Evolutionary conservation across 2,329 filamentous ascomycete genomes (phyloP), one percentile per base, ranked within the genome.

Genomic region (Calonectria hongkongensis): DNA sequence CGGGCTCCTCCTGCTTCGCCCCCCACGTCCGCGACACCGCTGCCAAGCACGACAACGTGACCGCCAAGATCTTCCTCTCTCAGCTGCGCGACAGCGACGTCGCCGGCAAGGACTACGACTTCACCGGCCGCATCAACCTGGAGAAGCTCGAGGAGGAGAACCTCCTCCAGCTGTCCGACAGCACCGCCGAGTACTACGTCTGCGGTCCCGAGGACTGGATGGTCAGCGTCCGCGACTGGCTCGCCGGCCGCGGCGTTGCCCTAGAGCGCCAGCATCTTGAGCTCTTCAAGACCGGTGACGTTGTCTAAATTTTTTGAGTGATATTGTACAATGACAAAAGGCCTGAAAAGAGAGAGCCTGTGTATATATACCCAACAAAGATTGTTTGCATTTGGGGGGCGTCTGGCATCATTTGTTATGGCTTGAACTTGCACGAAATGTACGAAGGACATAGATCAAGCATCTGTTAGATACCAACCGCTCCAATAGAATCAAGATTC

Each of bases 191-290:
- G 79, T 96, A 95, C 82, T 95, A 90, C 77, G 84, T 94, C 66
- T 96, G 94, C 79, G 94, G 94, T 0, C 94, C 94, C 0, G 87
- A 88, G 72, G 80, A 82, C 9, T 96, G 95, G 86, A 96, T 96
- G 94, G 78, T 87, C 12, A 89, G 90, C 45, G 85, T 90, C 27
- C 85, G 90, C 75, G 82, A 83, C 9, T 87, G 85, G 76, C 84
- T 95, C 70, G 83, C 87, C 76, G 84, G 79, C 3, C 83, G 86
- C 68, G 92, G 92, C 0, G 92, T 95, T 1, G 82, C 85, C 1
- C 82, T 83, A n/a, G 87, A 87, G 36, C 89, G 90, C 75, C 88
- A 94, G 68, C 89, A 92, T 78, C 87, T 94, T 76, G 94, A 95
- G 83, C 82, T 94, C 36, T 95, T 94, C 76, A 89, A 87, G n/a